Evolutionary conservation across 2,329 filamentous ascomycete species (phyloP).

Genomic region (Nannizziopsis arthrosporioides): DNA sequence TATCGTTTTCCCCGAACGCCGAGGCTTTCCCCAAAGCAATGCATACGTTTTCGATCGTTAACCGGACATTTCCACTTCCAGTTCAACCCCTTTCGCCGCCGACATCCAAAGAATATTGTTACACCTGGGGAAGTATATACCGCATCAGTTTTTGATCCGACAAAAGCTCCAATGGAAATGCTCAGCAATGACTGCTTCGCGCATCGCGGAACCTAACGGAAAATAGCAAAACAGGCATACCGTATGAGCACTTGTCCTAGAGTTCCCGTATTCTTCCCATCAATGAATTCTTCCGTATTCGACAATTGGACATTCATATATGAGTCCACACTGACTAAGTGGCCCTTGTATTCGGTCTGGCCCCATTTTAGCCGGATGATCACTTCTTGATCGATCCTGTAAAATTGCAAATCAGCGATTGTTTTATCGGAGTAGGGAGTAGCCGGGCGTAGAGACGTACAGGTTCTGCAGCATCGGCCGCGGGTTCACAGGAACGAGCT

Average conservation of each 20-base stretch:
- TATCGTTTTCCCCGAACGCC: constrained; percentile 1
- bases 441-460: constrained; percentile 41
- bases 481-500: constrained; percentile 92
- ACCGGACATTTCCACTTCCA: constrained; percentile 29
- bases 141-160: background rate
- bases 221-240: constrained; percentile 37
- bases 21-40: background rate
- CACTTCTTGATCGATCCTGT: constrained; percentile 76
- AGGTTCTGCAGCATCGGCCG: constrained; percentile 90
- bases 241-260: constrained; percentile 87
- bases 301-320: constrained; percentile 98
- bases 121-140: constrained; percentile 44
- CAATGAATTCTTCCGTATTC: constrained; percentile 82
- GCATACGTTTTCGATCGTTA: background rate
- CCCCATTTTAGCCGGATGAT: constrained; percentile 95
- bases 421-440: no score
- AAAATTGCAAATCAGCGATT: background rate
- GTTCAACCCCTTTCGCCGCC: constrained; percentile 42
- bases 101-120: constrained; percentile 97
- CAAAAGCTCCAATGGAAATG: background rate
- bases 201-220: no score
- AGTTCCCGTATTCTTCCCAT: constrained; percentile 70
- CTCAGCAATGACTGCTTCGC: no score
- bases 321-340: constrained; percentile 82
- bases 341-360: constrained; percentile 92